These are phyloP conservation scores for Berkeleyomyces rouxiae DNA, from an alignment of 2,329 filamentous ascomycete genomes.

Conservation along the genomic window DNA sequence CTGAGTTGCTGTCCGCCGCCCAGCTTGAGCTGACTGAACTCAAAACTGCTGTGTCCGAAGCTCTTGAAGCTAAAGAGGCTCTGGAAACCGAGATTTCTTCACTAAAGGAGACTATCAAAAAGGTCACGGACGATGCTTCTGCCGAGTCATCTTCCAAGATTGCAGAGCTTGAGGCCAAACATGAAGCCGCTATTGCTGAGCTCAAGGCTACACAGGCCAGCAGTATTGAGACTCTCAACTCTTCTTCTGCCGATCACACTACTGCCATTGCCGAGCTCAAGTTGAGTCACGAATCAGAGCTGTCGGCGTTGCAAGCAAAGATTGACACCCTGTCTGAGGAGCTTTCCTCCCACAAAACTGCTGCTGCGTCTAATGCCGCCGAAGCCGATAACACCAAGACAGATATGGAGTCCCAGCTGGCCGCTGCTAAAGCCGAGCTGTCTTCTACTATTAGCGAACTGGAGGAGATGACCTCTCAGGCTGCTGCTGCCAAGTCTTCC, in stretches of 20 bases:
- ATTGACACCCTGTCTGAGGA: conserved; percentile 34
- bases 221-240: conserved; percentile 22
- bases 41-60: conserved; percentile 31
- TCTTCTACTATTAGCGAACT: conserved; percentile 17
- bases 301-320: conserved; percentile 31
- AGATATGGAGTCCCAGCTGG: conserved; percentile 23
- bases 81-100: conserved; percentile 31
- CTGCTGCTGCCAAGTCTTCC: conserved; percentile 33
- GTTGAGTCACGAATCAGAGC: conserved; percentile 31
- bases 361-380: conserved; percentile 31
- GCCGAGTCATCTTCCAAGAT: conserved; percentile 27
- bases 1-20: conserved; percentile 34
- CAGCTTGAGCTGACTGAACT: conserved; percentile 35
- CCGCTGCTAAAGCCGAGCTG: conserved; percentile 27
- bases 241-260: conserved; percentile 25
- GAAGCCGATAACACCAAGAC: conserved; percentile 33
- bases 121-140: conserved; percentile 31
- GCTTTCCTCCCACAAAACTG: conserved; percentile 32
- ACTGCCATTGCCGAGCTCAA: conserved; percentile 29
- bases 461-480: conserved; percentile 22
- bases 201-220: conserved; percentile 21
- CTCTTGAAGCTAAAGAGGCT: conserved; percentile 32
- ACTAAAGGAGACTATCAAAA: conserved; percentile 37
- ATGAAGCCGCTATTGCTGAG: conserved; percentile 29
- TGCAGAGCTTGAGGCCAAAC: conserved; percentile 28